A percentile compares a stretch with the other conserved stretches of the same genome.
Conservation (phyloP, 805 yeast species). For the Barnettozyma wickerhamii region DNA sequence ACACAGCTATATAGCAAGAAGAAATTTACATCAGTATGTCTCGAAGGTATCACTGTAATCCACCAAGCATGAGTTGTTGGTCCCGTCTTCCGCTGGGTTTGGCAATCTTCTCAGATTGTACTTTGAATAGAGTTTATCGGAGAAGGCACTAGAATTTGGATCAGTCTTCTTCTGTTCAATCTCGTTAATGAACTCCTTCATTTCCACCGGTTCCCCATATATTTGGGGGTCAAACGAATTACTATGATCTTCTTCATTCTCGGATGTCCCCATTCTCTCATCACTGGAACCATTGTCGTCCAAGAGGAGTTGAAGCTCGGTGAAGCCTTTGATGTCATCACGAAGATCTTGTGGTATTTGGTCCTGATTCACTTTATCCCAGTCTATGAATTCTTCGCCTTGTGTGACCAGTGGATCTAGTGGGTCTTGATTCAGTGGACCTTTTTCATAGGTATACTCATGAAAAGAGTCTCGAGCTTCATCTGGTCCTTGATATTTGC, state of each 20-base stretch:
- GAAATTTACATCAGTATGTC: constrained; percentile 2
- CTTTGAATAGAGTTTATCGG: constrained; percentile 12
- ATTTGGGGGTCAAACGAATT: neutral
- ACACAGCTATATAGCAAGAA: too few species aligned
- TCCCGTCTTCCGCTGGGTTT: neutral
- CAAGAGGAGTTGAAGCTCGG: neutral
- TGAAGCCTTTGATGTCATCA: constrained; percentile 1
- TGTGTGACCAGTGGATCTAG: neutral
- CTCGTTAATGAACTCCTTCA: neutral
- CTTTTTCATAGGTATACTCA: neutral
- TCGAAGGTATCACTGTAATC: constrained; percentile 10
- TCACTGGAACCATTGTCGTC: neutral
- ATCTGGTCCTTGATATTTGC: neutral
- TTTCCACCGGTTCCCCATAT: neutral
- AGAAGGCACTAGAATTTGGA: constrained; percentile 6
- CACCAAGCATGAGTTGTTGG: constrained; percentile 2
- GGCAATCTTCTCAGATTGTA: constrained; percentile 10
- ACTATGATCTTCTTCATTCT: neutral
- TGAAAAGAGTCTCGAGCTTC: neutral
- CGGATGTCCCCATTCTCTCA: constrained; percentile 2
- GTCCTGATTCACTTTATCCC: constrained; percentile 4
- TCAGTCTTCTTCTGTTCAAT: neutral
- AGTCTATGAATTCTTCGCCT: constrained; percentile 5
- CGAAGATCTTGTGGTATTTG: neutral
- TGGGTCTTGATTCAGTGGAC: too few species aligned